Evolutionary conservation across 176 grass and related monocot species (phyloP).

Genomic region (Lolium rigidum): DNA sequence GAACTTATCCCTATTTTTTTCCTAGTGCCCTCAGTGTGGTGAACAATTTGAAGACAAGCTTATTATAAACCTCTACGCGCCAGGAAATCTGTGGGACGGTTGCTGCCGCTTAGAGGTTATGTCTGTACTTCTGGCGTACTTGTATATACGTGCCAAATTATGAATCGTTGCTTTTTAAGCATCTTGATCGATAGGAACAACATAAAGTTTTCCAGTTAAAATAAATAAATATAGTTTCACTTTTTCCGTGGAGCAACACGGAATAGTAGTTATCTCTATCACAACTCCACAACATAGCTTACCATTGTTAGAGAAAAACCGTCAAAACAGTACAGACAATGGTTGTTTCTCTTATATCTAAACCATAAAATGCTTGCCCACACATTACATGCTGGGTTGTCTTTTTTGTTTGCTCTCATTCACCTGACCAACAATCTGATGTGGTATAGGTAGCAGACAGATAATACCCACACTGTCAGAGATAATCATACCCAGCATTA

Average conservation of each 20-base stretch:
- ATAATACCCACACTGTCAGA: not conserved
- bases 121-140: not conserved
- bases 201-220: too few relatives aligned
- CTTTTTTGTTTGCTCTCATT: not conserved
- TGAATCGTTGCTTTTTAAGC: not conserved
- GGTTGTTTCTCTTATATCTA: too few relatives aligned
- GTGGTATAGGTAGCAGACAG: not conserved
- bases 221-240: too few relatives aligned
- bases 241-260: too few relatives aligned
- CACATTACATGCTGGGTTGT: too few relatives aligned
- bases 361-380: too few relatives aligned
- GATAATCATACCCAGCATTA: not conserved
- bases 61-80: slow-evolving; percentile 62
- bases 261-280: too few relatives aligned
- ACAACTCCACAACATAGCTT: too few relatives aligned
- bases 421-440: not conserved
- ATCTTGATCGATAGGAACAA: too few relatives aligned
- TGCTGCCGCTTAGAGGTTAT: not conserved
- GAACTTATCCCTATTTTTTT: not conserved
- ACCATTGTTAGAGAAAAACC: not conserved
- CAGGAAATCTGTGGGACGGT: not conserved
- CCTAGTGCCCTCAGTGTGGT: slow-evolving; percentile 68
- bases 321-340: too few relatives aligned
- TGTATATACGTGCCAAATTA: not conserved
- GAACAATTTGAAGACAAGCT: slow-evolving; percentile 40